Base-by-base conservation (phyloP, 306 rosid species). In the Cicer bijugum region DNA sequence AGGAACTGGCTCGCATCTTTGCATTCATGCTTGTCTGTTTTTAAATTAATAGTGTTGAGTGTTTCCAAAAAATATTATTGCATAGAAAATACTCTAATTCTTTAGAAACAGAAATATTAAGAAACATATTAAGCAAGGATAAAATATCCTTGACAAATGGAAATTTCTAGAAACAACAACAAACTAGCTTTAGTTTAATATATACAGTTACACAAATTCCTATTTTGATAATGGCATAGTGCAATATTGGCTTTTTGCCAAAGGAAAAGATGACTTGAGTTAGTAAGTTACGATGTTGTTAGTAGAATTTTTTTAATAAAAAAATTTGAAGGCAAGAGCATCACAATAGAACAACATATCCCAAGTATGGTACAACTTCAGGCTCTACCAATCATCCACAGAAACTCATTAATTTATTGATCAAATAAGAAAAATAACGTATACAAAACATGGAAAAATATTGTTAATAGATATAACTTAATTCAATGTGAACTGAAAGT, bases 1-100 rank as follows among this genome's bases (percentile, higher is more conserved):
- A 93, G 71, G 97, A 96, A 85, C 85, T 86, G 76, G 94, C 92
- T 70, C 97, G 89, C 93, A 93, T 93, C 82, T 83, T 87, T 15
- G 85, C 56, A 69, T 88, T 82, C 91, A 84, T 70, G 82, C 90
- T 84, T 64, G 85, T 79, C 98, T 93, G 86, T 77, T 55, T 35
- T 71, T 53, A 50, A 69, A 56, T 16, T 8, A 42, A 19, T 50
- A 16, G 52, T 35, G 42, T 16, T 51, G 46, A 74, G 72, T 47
- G 71, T 45, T 63, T 74, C 63, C 43, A 16, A 56, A 60, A 50
- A 43, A 52, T 17, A 55, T 46, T 38, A 66, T 48, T 20, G 39
- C 8, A 43, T 35, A 55, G 8, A 67, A 58, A 55, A 11, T 4
- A 53, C 8, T 69, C 38, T 61, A 42, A 50, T 20, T 15, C 58